phyloP scores from a whole-genome alignment of 2,329 filamentous ascomycete species.

The Talaromyces amestolkiae region DNA sequence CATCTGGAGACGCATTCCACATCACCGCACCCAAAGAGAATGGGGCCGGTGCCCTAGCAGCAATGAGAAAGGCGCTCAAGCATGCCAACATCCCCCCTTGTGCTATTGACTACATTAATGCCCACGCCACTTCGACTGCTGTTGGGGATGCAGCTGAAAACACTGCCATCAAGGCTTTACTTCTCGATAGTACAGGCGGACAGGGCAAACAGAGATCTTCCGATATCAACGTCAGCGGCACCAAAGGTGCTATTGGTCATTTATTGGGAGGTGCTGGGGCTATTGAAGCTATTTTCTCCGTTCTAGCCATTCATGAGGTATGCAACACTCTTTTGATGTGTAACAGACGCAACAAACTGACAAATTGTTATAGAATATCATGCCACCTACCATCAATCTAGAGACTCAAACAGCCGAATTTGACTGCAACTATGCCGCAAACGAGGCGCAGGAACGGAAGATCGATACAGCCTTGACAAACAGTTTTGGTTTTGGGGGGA shows the following conservation, averaged over 20 bases:
- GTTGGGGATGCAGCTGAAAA: slow-evolving; percentile 90
- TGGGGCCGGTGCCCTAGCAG: slow-evolving; percentile 74
- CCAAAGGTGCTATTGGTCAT: slow-evolving; percentile 90
- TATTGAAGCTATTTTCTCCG: slow-evolving; percentile 81
- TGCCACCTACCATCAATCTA: slow-evolving; percentile 87
- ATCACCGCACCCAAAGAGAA: slow-evolving; percentile 86
- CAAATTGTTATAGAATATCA: slow-evolving; percentile 57
- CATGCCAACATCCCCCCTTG: slow-evolving; percentile 67
- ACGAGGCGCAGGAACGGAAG: slow-evolving; percentile 64
- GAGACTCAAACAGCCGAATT: slow-evolving; percentile 63
- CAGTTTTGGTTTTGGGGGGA: slow-evolving; percentile 96
- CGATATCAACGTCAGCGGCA: slow-evolving; percentile 81
- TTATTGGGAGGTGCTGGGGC: slow-evolving; percentile 87
- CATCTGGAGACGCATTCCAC: slow-evolving; percentile 86
- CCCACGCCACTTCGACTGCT: slow-evolving; percentile 84
- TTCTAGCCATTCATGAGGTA: slow-evolving; percentile 77
- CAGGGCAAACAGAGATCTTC: slow-evolving; percentile 50
- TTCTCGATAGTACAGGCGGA: slow-evolving; percentile 68
- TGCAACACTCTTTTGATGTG: neutral
- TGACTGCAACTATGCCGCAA: slow-evolving; percentile 81
- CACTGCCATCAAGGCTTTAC: slow-evolving; percentile 71
- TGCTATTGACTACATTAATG: slow-evolving; percentile 87
- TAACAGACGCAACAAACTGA: neutral
- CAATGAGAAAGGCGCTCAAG: slow-evolving; percentile 80
- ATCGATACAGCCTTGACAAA: slow-evolving; percentile 81